A percentile compares a stretch with the other conserved stretches of the same genome.
These are phyloP conservation scores for Globisporangium orthogonon DNA, from an alignment of 352 stramenopile genomes.

Conservation along the genomic window DNA sequence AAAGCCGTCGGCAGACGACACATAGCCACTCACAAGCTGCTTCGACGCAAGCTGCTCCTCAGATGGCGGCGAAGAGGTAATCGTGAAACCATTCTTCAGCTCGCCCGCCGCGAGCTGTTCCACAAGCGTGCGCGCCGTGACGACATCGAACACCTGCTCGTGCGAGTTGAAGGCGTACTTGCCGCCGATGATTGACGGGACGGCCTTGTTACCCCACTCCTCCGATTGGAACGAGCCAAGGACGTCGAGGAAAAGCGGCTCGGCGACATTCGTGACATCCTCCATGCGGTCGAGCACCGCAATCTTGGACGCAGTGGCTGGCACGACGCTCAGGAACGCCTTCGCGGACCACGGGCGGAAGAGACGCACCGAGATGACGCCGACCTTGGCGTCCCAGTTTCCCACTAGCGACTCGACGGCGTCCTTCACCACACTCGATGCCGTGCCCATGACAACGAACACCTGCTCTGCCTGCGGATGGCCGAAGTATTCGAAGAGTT, in stretches of 20 bases:
- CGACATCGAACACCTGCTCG: conserved; percentile 78
- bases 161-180: conserved; percentile 69
- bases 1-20: conserved; percentile 52
- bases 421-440: conserved; percentile 84
- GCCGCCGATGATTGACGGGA: conserved; percentile 70
- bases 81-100: conserved; percentile 66
- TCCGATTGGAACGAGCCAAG: conserved; percentile 87
- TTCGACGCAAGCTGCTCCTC: conserved; percentile 19
- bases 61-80: conserved; percentile 24
- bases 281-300: conserved; percentile 90
- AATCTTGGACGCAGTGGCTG: conserved; percentile 66
- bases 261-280: conserved; percentile 78
- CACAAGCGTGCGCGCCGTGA: conserved; percentile 70
- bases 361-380: conserved; percentile 86
- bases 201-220: conserved; percentile 44
- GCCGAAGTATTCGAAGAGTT: conserved; percentile 90
- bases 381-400: conserved; percentile 81
- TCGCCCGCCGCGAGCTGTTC: conserved; percentile 56
- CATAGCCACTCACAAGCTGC: conserved; percentile 45
- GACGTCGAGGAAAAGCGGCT: conserved; percentile 91
- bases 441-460: conserved; percentile 89
- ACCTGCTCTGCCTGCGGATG: conserved; percentile 80
- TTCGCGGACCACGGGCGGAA: conserved; percentile 87
- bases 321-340: conserved; percentile 75
- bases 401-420: conserved; percentile 79